Percentiles rank a stretch among this genome's conserved stretches.
Evolutionary conservation across 2,329 filamentous ascomycete species (phyloP).

Genomic region (Neonectria coccinea): DNA sequence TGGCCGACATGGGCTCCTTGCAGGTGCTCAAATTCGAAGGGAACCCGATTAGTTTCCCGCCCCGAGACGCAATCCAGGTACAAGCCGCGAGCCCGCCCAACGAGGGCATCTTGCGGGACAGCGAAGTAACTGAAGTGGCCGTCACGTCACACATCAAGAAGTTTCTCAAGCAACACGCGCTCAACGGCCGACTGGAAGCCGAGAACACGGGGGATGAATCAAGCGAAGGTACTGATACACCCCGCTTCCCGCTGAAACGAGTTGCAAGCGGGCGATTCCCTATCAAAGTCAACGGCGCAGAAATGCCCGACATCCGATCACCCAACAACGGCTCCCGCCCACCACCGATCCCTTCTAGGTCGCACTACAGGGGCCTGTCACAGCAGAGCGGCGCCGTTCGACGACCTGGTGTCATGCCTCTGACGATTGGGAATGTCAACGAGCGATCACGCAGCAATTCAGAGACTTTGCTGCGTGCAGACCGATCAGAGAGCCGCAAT

Average conservation of each 20-base stretch:
- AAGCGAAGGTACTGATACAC: slow-evolving; percentile 84
- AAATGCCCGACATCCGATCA: slow-evolving; percentile 75
- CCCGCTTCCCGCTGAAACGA: slow-evolving; percentile 74
- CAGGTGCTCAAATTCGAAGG: slow-evolving; percentile 91
- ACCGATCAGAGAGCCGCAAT: slow-evolving; percentile 66
- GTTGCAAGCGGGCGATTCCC: slow-evolving; percentile 74
- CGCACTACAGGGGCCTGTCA: slow-evolving; percentile 82
- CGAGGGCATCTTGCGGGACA: slow-evolving; percentile 65
- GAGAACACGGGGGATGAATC: slow-evolving; percentile 70
- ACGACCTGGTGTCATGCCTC: slow-evolving; percentile 77
- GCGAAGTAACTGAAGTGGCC: slow-evolving; percentile 71
- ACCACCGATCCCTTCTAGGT: slow-evolving; percentile 80
- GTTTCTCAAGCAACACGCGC: slow-evolving; percentile 66
- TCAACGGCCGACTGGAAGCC: slow-evolving; percentile 64
- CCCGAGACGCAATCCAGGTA: slow-evolving; percentile 74
- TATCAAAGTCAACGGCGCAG: slow-evolving; percentile 79
- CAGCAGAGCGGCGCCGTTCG: slow-evolving; percentile 74
- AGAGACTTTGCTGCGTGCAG: slow-evolving; percentile 67
- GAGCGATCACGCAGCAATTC: slow-evolving; percentile 76
- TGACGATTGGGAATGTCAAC: slow-evolving; percentile 75
- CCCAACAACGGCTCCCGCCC: slow-evolving; percentile 71
- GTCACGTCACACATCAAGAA: slow-evolving; percentile 72
- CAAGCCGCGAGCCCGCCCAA: slow-evolving; percentile 67
- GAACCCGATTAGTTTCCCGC: slow-evolving; percentile 86
- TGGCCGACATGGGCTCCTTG: slow-evolving; percentile 90